These are phyloP conservation scores for Neofusicoccum ribis DNA, from an alignment of 2,329 filamentous ascomycete genomes.

Conservation along the genomic window DNA sequence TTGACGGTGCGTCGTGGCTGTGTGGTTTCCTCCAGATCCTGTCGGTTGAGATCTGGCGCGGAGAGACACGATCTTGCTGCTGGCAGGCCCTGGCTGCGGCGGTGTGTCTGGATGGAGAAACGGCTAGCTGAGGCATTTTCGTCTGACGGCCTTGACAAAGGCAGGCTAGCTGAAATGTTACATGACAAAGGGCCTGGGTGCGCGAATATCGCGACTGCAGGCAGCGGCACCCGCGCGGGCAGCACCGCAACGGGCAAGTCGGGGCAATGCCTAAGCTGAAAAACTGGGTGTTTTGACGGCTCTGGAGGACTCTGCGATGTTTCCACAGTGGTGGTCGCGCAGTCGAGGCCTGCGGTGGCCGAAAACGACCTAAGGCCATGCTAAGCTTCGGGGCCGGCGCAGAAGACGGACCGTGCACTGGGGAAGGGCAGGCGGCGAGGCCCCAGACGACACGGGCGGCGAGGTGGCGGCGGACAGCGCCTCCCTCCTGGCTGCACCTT, in stretches of 20 bases:
- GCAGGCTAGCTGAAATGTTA: conserved; percentile 8
- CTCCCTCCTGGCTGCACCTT: too few species aligned
- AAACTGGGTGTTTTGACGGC: not conserved
- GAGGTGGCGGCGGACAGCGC: too few species aligned
- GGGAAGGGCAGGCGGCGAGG: not conserved
- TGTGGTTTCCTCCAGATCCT: not conserved
- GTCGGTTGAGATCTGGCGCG: too few species aligned
- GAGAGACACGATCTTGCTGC: too few species aligned
- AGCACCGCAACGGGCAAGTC: not conserved
- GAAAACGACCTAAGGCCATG: not conserved
- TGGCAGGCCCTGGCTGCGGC: too few species aligned
- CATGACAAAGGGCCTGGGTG: not conserved
- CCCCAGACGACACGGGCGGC: too few species aligned
- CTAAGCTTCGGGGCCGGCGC: not conserved
- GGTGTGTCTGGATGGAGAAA: not conserved
- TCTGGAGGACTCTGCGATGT: not conserved
- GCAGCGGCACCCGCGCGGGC: not conserved
- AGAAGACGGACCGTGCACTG: not conserved
- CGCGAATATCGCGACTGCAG: not conserved
- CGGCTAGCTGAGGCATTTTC: conserved; percentile 7
- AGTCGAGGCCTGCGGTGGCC: not conserved
- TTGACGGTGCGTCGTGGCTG: not conserved
- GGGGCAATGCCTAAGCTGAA: not conserved
- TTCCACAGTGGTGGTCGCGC: not conserved
- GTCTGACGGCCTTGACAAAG: conserved; percentile 1